phyloP scores from a whole-genome alignment of 768 basidiomycete genomes.

The Steccherinum ochraceum region DNA sequence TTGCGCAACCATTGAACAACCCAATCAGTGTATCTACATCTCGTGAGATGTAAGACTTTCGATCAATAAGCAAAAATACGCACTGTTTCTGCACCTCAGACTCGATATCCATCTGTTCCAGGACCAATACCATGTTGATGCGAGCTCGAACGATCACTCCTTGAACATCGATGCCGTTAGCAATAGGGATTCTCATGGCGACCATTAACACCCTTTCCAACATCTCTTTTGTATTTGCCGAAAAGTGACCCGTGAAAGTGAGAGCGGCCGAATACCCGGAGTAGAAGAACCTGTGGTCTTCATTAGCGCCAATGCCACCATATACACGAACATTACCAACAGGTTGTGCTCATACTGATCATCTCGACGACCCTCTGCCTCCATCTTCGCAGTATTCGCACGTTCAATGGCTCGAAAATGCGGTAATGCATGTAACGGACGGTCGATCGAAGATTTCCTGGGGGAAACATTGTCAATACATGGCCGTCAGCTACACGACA shows the following conservation, averaged over 20 bases:
- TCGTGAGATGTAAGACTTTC: too few species aligned
- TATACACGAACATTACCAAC: background rate
- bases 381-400: background rate
- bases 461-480: too few species aligned
- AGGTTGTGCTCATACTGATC: background rate
- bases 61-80: too few species aligned
- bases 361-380: background rate
- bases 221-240: background rate
- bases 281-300: background rate
- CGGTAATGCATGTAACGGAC: conserved; percentile 4
- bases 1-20: conserved; percentile 16
- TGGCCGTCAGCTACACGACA: too few species aligned
- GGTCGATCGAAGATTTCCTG: too few species aligned
- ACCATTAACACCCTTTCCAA: background rate
- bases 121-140: conserved; percentile 12
- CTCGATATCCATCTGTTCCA: conserved; percentile 9
- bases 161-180: background rate
- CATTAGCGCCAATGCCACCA: too few species aligned
- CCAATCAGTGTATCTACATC: conserved; percentile 8
- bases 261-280: background rate
- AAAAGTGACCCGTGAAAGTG: background rate
- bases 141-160: background rate
- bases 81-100: conserved; percentile 12
- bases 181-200: background rate
- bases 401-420: background rate